These are phyloP conservation scores for Pythium rishiriense DNA, from an alignment of 352 stramenopile species.

Conservation along the genomic window DNA sequence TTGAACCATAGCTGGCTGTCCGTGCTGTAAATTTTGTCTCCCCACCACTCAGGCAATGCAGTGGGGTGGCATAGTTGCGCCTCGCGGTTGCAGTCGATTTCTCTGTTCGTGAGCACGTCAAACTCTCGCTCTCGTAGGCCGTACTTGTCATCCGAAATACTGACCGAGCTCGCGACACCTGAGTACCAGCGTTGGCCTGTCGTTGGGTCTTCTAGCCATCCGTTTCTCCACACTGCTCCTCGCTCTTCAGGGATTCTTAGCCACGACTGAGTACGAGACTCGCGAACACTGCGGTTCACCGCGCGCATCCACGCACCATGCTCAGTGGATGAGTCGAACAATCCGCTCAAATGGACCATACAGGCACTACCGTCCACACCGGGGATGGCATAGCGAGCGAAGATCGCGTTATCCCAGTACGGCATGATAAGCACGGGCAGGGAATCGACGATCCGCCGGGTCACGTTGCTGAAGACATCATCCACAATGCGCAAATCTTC, in stretches of 20 bases:
- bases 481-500: constrained; percentile 8
- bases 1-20: constrained; percentile 9
- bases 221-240: constrained; percentile 34
- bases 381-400: constrained; percentile 23
- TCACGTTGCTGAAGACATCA: constrained; percentile 18
- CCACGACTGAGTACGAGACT: neutral
- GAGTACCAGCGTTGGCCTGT: constrained; percentile 22
- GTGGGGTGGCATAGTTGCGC: constrained; percentile 6
- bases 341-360: neutral
- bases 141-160: neutral
- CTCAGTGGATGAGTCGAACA: neutral
- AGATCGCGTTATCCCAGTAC: constrained; percentile 3
- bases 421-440: constrained; percentile 36
- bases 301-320: neutral
- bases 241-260: neutral
- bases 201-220: neutral
- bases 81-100: constrained; percentile 33
- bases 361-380: neutral
- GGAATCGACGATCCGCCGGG: constrained; percentile 29
- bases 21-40: constrained; percentile 13
- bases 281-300: neutral
- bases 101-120: constrained; percentile 26
- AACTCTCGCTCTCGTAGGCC: constrained; percentile 35
- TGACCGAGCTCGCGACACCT: constrained; percentile 33
- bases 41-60: constrained; percentile 21